Evolutionary conservation across 2,329 filamentous ascomycete genomes (phyloP), one percentile per base, ranked within the genome.

Genomic region (Verticillium dahliae): DNA sequence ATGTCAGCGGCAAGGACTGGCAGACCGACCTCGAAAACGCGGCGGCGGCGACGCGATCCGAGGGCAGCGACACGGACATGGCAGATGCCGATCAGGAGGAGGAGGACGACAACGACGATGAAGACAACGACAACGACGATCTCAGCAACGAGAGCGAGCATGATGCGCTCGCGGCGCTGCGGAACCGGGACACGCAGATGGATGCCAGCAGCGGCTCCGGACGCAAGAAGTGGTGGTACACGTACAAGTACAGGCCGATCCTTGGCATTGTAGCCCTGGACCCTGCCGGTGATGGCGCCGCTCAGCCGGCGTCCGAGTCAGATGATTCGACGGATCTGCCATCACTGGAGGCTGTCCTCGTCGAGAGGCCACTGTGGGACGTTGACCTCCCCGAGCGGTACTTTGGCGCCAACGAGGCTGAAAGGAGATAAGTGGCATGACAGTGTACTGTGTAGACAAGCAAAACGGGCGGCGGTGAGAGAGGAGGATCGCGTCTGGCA

Each of bases 171-270:
- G 69, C 71, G 14, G 69, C 72, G 60, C 72, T 77, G 52, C 72
- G 73, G 62, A 70, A 69, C 64, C 65, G 68, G 65, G 61, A 62
- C 58, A 62, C 39, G 59, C 62, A 65, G 39, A 65, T 61, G 33
- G 61, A 63, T 58, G 57, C 57, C 33, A 68, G 69, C 56, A 65
- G 62, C 37, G 61, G 61, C 57, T 59, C 65, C 56, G 69, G 66
- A 61, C 68, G 69, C 64, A 69, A 69, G 64, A 76, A 74, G 64
- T 84, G 78, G 77, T 98, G 92, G 91, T 86, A 88, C 72, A 96
- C 93, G 5, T 92, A 90, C 81, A 96, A 96, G 75, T 99, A 98
- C 76, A 85, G 93, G 62, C 91, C 93, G n/a, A 92, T 99, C 68
- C 80, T 99, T 64, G 95, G 93, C 60, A 76, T 87, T 41, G 81